phyloP scores from a whole-genome alignment of 2,329 filamentous ascomycete species.

The Didymella sp. region DNA sequence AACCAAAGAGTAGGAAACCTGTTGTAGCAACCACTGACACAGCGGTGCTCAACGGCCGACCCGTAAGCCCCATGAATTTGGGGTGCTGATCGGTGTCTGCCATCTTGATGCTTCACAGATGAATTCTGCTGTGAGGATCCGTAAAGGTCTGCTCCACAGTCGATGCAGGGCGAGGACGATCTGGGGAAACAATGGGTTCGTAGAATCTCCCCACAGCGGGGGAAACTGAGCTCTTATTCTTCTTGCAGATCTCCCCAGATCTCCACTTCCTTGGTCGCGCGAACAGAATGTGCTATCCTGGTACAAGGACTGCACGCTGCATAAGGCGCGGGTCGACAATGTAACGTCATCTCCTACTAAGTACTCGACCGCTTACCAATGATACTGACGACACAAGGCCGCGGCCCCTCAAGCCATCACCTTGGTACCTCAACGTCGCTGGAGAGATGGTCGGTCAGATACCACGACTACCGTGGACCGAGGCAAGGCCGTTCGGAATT shows the following conservation, averaged over 20 bases:
- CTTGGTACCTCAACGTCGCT: neutral
- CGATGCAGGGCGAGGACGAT: neutral
- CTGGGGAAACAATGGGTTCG: neutral
- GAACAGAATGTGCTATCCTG: conserved; percentile 7
- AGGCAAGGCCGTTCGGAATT: conserved; percentile 28
- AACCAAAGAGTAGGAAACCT: conserved; percentile 44
- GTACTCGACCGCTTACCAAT: conserved; percentile 8
- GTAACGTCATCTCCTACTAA: conserved; percentile 16
- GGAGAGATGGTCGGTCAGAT: conserved; percentile 1
- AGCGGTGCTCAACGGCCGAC: conserved; percentile 33
- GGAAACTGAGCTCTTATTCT: conserved; percentile 5
- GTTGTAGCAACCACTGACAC: conserved; percentile 43
- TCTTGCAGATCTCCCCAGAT: conserved; percentile 6
- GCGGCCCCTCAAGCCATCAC: conserved; percentile 2
- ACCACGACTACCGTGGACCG: conserved; percentile 15
- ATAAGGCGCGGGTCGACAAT: conserved; percentile 15
- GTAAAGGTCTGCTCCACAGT: neutral
- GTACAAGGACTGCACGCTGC: conserved; percentile 19
- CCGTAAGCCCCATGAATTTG: conserved; percentile 41
- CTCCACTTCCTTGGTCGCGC: conserved; percentile 6
- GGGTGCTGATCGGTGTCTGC: conserved; percentile 28
- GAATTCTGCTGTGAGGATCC: neutral
- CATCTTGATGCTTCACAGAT: conserved; percentile 13
- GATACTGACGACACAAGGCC: neutral
- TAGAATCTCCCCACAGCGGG: neutral